Percentiles rank a stretch among this genome's conserved stretches.
Conservation (phyloP, 257 asterid genomes). For the Pogostemon cablin region DNA sequence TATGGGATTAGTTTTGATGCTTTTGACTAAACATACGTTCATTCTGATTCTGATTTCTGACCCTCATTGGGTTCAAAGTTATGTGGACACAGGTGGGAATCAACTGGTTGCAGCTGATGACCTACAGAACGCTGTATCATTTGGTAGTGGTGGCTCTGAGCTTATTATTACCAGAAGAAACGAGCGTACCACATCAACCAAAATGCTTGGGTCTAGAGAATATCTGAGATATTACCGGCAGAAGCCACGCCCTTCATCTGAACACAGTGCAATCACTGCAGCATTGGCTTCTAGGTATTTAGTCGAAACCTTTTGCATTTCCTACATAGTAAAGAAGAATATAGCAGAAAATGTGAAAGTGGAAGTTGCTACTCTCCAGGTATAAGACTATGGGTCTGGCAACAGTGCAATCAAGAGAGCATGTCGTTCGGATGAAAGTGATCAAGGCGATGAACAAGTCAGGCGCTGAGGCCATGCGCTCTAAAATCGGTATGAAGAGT, state of each 20-base stretch:
- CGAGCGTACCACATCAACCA: constrained; percentile 46
- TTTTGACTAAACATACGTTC: background rate
- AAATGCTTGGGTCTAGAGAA: constrained; percentile 94
- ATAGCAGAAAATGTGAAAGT: background rate
- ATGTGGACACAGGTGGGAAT: constrained; percentile 64
- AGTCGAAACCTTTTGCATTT: constrained; percentile 11
- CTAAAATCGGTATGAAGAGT: constrained; percentile 89
- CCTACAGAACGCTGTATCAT: constrained; percentile 50
- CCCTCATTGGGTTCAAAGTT: constrained; percentile 44
- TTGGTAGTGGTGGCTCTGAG: constrained; percentile 85
- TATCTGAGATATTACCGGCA: constrained; percentile 88
- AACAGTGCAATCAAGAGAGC: constrained; percentile 80
- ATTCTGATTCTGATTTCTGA: constrained; percentile 3
- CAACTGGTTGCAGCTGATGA: constrained; percentile 63
- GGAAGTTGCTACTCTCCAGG: constrained; percentile 44
- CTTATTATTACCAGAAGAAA: constrained; percentile 54
- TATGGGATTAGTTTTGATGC: background rate
- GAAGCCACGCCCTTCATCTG: constrained; percentile 77
- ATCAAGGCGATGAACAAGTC: constrained; percentile 71
- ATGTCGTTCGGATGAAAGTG: constrained; percentile 72
- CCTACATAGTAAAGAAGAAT: background rate
- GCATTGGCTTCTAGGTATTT: constrained; percentile 72
- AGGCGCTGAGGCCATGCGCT: constrained; percentile 81
- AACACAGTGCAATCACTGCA: constrained; percentile 50
- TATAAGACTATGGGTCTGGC: constrained; percentile 87